These are phyloP conservation scores for Sugiyamaella castrensis DNA, from an alignment of 1,139 yeast species.

Conservation along the genomic window DNA sequence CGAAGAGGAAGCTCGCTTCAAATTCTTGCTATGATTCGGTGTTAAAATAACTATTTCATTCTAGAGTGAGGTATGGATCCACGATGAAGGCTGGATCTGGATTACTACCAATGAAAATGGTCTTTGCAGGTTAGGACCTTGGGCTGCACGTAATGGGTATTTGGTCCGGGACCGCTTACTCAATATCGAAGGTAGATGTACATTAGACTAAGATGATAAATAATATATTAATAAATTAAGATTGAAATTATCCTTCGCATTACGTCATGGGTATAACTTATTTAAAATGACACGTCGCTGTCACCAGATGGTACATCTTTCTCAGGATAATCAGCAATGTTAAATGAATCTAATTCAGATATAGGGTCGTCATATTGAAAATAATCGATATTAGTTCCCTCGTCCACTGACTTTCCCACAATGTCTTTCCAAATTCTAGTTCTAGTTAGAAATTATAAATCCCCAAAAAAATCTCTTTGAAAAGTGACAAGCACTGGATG, in stretches of 20 bases:
- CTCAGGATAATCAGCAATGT: conserved; percentile 18
- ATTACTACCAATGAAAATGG: too few species aligned
- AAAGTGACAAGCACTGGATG: background rate
- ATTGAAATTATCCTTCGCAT: conserved; percentile 3
- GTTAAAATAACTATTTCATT: too few species aligned
- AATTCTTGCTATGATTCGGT: too few species aligned
- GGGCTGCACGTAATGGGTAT: too few species aligned
- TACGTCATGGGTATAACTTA: background rate
- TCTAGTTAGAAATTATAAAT: background rate
- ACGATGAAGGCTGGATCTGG: too few species aligned
- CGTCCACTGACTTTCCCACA: conserved; percentile 24
- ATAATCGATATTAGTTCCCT: conserved; percentile 14
- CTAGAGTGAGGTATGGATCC: too few species aligned
- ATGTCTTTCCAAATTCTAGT: conserved; percentile 27
- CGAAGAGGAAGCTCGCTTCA: too few species aligned
- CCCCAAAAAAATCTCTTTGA: background rate
- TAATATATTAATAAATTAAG: conserved; percentile 4
- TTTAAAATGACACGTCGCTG: conserved; percentile 18
- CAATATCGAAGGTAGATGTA: background rate
- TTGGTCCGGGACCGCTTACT: too few species aligned
- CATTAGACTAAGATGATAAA: background rate
- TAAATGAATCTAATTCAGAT: conserved; percentile 22
- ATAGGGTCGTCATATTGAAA: conserved; percentile 16
- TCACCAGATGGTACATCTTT: conserved; percentile 8
- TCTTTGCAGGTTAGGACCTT: too few species aligned